Evolutionary conservation across 164 flowering plant species (phyloP), one percentile per base, ranked within the genome.

Genomic region (Chimonanthus praecox): DNA sequence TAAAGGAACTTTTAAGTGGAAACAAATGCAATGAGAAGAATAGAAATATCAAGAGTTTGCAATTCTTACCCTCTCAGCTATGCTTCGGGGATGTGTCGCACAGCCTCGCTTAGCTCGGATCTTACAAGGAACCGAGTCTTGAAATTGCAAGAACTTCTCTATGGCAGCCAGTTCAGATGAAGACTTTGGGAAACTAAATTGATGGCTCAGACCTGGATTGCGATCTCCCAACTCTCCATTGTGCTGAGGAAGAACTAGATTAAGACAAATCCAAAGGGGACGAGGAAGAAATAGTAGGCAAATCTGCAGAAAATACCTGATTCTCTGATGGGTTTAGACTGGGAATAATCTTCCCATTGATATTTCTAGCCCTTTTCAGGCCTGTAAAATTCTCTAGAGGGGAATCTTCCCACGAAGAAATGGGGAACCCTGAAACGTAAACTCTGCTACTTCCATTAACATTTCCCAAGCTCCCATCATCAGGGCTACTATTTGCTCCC

Each of bases 41-140:
- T n/a, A 74, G 58, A 47, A 9, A 16, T 18, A 3, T 9, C 21
- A 10, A 71, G 4, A 64, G 45, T 5, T 15, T 8, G 64, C 45
- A 66, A 16, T 7, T 13, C 18, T 80, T 87, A 95, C 98, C 92
- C 99, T 86, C 81, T 95, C 99, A 7, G 98, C 99, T 20, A 95
- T 95, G 83, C 99, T 93, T 71, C 97, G 78, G 1, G 98, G 98
- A 68, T 93, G 98, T 74, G 97, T 93, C 16, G 98, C 98, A 75
- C 88, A 93, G n/a, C 98, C 98, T 43, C 98, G 78, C 77, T 93
- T 93, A 3, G 98, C 98, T 75, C 98, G 82, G 71, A 85, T 80
- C 77, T 84, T 90, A 71, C 92, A 90, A 46, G 95, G 94, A 33
- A 89, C 90, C 8, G 93, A 81, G 71, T 91, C 94, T 73, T 86